Conservation (phyloP, 2,329 filamentous ascomycete genomes). For the Cladosporium sp. region DNA sequence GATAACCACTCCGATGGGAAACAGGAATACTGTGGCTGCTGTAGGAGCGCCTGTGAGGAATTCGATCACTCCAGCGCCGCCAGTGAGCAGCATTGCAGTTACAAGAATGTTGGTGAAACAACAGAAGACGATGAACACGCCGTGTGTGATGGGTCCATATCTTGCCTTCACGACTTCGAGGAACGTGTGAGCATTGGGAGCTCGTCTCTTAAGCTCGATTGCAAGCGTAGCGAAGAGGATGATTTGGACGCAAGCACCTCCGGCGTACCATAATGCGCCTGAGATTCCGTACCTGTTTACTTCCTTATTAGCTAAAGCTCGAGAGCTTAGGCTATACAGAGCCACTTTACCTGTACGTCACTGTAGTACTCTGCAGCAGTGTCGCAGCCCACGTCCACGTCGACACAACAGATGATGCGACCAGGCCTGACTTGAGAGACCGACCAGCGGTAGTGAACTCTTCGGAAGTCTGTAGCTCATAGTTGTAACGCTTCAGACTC, state of each 20-base stretch:
- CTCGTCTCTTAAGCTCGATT: constrained; percentile 80
- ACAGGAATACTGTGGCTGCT: constrained; percentile 73
- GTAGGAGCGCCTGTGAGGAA: constrained; percentile 74
- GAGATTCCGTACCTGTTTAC: constrained; percentile 58
- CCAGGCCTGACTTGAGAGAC: constrained; percentile 83
- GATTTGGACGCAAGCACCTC: constrained; percentile 77
- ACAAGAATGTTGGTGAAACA: constrained; percentile 73
- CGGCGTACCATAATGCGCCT: constrained; percentile 69
- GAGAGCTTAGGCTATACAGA: no score
- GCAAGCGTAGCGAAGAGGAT: constrained; percentile 87
- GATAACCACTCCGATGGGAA: constrained; percentile 33
- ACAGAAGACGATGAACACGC: constrained; percentile 80
- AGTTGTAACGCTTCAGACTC: constrained; percentile 46
- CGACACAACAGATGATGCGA: constrained; percentile 82
- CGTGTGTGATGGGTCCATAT: constrained; percentile 72
- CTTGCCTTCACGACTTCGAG: constrained; percentile 28
- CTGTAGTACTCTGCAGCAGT: constrained; percentile 39
- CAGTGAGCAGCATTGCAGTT: constrained; percentile 79
- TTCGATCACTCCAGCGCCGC: constrained; percentile 73
- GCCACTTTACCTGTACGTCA: constrained; percentile 61
- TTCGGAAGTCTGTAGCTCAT: constrained; percentile 49
- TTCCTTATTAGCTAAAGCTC: neutral
- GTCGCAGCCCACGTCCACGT: constrained; percentile 74
- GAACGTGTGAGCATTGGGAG: constrained; percentile 28
- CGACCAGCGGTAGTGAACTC: constrained; percentile 88